Conservation (phyloP, 345 rosid species). For the Nephelium lappaceum region DNA sequence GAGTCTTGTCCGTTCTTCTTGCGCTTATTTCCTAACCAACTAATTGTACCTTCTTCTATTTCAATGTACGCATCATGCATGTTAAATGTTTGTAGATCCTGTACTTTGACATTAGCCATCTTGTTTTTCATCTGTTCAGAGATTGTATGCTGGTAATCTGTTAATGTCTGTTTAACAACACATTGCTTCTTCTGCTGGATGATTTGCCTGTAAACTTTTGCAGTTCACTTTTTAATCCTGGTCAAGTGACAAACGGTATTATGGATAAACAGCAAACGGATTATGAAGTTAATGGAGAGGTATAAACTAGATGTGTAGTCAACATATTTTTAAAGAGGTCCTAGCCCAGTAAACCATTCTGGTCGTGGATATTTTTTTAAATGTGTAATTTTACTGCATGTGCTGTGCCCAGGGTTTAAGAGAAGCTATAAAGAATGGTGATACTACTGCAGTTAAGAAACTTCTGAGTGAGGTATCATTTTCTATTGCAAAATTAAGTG, state of each 20-base stretch:
- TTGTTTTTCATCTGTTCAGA: not conserved
- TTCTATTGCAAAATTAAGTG: conserved; percentile 9
- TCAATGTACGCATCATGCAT: not conserved
- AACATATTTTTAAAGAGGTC: conserved; percentile 1
- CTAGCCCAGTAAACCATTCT: conserved; percentile 5
- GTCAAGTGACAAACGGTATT: conserved; percentile 40
- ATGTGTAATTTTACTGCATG: not conserved
- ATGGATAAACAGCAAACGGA: conserved; percentile 60
- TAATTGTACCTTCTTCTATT: not conserved
- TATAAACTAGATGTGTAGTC: conserved; percentile 27
- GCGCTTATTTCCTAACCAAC: not conserved
- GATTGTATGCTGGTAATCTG: not conserved
- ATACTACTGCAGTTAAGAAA: conserved; percentile 72
- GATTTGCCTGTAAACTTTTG: conserved; percentile 24
- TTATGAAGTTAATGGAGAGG: conserved; percentile 91
- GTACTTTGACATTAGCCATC: not conserved
- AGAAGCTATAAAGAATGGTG: conserved; percentile 94
- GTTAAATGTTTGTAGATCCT: not conserved
- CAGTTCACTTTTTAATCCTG: conserved; percentile 65
- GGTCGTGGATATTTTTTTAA: not conserved
- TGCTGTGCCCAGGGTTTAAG: conserved; percentile 70
- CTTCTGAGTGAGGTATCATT: conserved; percentile 72
- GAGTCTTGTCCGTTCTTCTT: not conserved
- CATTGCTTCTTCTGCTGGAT: conserved; percentile 19
- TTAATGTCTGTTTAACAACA: conserved; percentile 8